A percentile compares a stretch with the other conserved stretches of the same genome.
Evolutionary conservation across 768 basidiomycete genomes (phyloP).

Genomic region (Rhodotorula taiwanensis): DNA sequence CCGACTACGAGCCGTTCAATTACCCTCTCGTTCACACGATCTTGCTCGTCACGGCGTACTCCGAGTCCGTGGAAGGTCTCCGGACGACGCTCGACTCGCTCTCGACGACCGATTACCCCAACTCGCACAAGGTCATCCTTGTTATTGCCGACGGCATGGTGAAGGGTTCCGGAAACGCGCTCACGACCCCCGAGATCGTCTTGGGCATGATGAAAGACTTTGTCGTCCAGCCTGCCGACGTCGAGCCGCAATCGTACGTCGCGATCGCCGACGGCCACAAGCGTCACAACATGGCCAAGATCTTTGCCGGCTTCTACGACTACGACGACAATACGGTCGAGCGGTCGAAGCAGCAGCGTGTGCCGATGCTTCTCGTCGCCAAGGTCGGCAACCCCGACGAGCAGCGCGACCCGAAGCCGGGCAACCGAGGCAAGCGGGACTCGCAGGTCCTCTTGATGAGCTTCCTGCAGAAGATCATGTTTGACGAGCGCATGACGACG

Average conservation of each 20-base stretch:
- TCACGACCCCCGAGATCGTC: constrained; percentile 90
- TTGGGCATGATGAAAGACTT: constrained; percentile 97
- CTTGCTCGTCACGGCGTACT: constrained; percentile 95
- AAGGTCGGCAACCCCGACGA: constrained; percentile 93
- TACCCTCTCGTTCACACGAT: constrained; percentile 91
- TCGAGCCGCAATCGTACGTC: constrained; percentile 91
- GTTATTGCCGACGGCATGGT: constrained; percentile 99
- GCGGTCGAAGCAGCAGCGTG: constrained; percentile 86
- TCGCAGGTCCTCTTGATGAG: constrained; percentile 95
- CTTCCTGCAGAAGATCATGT: constrained; percentile 99
- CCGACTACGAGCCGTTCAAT: constrained; percentile 89
- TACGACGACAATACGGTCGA: constrained; percentile 89
- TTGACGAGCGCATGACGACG: constrained; percentile 98
- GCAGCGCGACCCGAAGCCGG: constrained; percentile 80
- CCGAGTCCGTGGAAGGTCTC: constrained; percentile 90
- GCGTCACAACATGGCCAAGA: constrained; percentile 98
- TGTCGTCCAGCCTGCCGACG: constrained; percentile 67
- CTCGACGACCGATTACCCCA: constrained; percentile 96
- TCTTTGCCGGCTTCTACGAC: constrained; percentile 93
- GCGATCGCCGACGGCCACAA: constrained; percentile 99
- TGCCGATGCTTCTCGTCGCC: constrained; percentile 90
- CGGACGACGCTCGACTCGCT: constrained; percentile 97
- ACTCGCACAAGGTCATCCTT: constrained; percentile 89
- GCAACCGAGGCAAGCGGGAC: constrained; percentile 98
- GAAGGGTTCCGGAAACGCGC: constrained; percentile 79